Evolutionary conservation across 768 basidiomycete species (phyloP).

Genomic region (Mrakia frigida): DNA sequence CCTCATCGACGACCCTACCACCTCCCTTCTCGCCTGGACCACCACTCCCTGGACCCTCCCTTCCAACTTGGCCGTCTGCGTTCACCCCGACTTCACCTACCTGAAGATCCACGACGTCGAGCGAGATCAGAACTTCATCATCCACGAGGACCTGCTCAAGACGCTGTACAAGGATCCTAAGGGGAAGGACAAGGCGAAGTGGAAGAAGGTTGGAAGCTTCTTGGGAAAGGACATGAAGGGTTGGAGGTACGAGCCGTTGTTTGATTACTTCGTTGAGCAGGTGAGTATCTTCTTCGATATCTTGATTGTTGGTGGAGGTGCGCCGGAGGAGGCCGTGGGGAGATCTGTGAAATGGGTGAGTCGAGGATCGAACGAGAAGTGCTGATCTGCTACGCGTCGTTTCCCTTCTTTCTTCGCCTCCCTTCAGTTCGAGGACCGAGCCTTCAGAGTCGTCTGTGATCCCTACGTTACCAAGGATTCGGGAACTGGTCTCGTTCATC

Average conservation of each 20-base stretch:
- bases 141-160: slow-evolving; percentile 77
- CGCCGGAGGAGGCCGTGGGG: background rate
- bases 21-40: slow-evolving; percentile 92
- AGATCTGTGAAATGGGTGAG: too few relatives aligned
- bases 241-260: slow-evolving; percentile 90
- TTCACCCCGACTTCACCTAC: slow-evolving; percentile 92
- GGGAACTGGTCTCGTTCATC: slow-evolving; percentile 97
- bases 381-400: background rate
- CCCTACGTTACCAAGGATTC: slow-evolving; percentile 88
- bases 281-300: slow-evolving; percentile 51
- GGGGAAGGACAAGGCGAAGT: slow-evolving; percentile 80
- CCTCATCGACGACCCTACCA: slow-evolving; percentile 84
- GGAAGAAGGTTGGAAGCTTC: slow-evolving; percentile 81
- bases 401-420: background rate
- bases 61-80: slow-evolving; percentile 89
- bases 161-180: slow-evolving; percentile 71
- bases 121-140: slow-evolving; percentile 78
- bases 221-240: slow-evolving; percentile 90
- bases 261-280: slow-evolving; percentile 94
- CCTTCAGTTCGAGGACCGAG: slow-evolving; percentile 75
- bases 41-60: slow-evolving; percentile 99
- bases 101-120: slow-evolving; percentile 93
- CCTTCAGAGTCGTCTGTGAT: slow-evolving; percentile 82
- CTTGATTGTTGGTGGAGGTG: too few relatives aligned
- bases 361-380: background rate